Conservation (phyloP, 73 alveolate species). For the Paramecium octaurelia region DNA sequence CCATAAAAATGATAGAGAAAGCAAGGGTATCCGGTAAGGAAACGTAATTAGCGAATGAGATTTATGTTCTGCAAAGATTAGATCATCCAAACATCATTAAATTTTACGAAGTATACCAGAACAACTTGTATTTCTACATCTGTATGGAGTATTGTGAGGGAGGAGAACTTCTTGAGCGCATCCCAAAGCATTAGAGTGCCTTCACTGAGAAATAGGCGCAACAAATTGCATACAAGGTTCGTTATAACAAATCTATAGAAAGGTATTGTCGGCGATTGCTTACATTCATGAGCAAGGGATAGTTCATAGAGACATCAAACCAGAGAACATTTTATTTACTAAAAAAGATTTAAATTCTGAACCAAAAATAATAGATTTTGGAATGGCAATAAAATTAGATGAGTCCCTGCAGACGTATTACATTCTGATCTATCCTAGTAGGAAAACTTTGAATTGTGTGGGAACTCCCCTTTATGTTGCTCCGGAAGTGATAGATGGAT, state of each 20-base stretch:
- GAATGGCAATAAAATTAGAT: not conserved
- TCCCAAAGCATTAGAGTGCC: not conserved
- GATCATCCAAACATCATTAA: slow-evolving; percentile 77
- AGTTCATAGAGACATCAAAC: slow-evolving; percentile 47
- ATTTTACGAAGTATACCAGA: slow-evolving; percentile 62
- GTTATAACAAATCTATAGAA: not conserved
- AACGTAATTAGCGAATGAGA: slow-evolving; percentile 47
- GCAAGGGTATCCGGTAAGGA: slow-evolving; percentile 12
- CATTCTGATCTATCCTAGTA: not conserved
- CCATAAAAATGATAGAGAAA: slow-evolving; percentile 56
- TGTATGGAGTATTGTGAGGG: slow-evolving; percentile 71
- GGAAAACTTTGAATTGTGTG: not conserved
- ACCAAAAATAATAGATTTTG: not conserved
- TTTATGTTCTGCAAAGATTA: slow-evolving; percentile 51
- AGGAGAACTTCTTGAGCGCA: slow-evolving; percentile 69
- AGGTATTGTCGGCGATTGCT: slow-evolving; percentile 16
- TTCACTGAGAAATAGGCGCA: slow-evolving; percentile 25
- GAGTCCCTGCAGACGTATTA: not conserved
- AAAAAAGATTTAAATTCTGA: not conserved
- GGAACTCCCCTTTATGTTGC: slow-evolving; percentile 59
- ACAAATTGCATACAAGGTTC: not conserved
- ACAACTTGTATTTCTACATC: slow-evolving; percentile 54
- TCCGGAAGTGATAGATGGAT: slow-evolving; percentile 55
- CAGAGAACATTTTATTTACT: slow-evolving; percentile 36
- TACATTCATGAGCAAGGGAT: slow-evolving; percentile 35